Percentiles rank a stretch among this genome's conserved stretches.
Conservation (phyloP, 495 filamentous ascomycete genomes). For the Usnea hakonensis region DNA sequence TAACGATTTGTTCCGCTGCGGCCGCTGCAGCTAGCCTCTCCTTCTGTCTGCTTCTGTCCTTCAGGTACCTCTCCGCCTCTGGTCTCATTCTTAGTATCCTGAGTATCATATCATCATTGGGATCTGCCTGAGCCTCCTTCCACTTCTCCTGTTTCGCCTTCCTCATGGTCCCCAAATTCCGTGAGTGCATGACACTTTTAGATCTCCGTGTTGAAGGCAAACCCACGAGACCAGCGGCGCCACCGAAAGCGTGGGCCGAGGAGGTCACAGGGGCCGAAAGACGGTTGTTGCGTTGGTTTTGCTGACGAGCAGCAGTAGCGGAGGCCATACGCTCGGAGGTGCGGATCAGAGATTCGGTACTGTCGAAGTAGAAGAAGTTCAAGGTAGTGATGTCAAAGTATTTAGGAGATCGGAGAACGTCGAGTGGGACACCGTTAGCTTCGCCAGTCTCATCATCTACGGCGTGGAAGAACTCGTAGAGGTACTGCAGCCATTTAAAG, state of each 20-base stretch:
- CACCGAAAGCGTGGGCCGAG: conserved; percentile 42
- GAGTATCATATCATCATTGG: conserved; percentile 97
- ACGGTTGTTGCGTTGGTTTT: conserved; percentile 52
- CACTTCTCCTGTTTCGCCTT: conserved; percentile 93
- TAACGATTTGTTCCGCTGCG: conserved; percentile 89
- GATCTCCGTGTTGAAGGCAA: conserved; percentile 62
- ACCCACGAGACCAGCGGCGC: conserved; percentile 60
- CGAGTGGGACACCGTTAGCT: conserved; percentile 76
- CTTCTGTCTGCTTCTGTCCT: conserved; percentile 85
- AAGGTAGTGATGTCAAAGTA: conserved; percentile 93
- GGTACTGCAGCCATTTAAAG: conserved; percentile 86
- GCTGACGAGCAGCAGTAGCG: conserved; percentile 72
- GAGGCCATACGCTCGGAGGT: conserved; percentile 92
- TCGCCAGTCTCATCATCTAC: conserved; percentile 80
- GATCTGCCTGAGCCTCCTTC: conserved; percentile 90
- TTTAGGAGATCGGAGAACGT: conserved; percentile 92
- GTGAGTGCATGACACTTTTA: conserved; percentile 91
- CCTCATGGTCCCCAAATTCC: conserved; percentile 93
- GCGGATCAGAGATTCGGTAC: conserved; percentile 82
- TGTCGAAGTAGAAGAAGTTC: conserved; percentile 98
- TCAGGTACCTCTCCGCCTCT: conserved; percentile 84
- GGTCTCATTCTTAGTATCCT: conserved; percentile 93
- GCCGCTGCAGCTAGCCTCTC: conserved; percentile 83
- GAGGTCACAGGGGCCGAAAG: conserved; percentile 63
- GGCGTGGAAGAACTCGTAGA: conserved; percentile 93